A percentile compares a stretch with the other conserved stretches of the same genome.
Conservation (phyloP, 352 stramenopile genomes). For the Thalassiosira oceanica region DNA sequence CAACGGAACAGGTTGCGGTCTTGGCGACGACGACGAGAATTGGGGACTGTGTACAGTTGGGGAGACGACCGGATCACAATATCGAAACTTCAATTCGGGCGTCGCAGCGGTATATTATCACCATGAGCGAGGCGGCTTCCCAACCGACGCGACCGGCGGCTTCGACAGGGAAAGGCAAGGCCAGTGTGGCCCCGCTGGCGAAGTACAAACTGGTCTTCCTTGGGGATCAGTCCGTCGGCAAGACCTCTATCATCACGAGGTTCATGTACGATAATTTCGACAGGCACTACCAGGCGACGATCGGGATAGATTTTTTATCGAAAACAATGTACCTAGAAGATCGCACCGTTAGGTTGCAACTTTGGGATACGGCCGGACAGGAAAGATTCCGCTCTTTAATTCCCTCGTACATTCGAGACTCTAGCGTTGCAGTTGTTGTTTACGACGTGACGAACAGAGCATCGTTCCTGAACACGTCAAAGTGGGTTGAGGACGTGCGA, state of each 20-base stretch:
- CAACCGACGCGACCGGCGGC: constrained; percentile 10
- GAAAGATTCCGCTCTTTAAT: constrained; percentile 86
- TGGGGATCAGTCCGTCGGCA: constrained; percentile 94
- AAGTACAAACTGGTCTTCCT: constrained; percentile 85
- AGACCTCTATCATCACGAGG: constrained; percentile 99
- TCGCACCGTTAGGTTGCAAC: constrained; percentile 96
- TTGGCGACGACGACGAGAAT: too few relatives aligned
- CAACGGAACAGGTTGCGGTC: too few relatives aligned
- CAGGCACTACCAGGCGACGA: constrained; percentile 91
- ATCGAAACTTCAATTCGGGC: too few relatives aligned
- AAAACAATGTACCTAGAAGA: constrained; percentile 99
- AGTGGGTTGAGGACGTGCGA: constrained; percentile 99
- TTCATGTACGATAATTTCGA: constrained; percentile 94
- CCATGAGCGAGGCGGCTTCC: constrained; percentile 34
- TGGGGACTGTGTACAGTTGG: too few relatives aligned
- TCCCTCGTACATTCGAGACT: constrained; percentile 71
- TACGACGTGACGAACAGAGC: constrained; percentile 99
- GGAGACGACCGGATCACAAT: too few relatives aligned
- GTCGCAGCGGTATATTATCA: neutral
- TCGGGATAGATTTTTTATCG: constrained; percentile 99
- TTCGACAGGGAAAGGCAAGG: constrained; percentile 2
- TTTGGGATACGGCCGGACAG: constrained; percentile 98
- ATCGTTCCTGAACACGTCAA: constrained; percentile 97
- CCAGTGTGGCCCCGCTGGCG: constrained; percentile 67
- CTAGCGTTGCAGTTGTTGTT: constrained; percentile 96